phyloP scores from a whole-genome alignment of 2,329 filamentous ascomycete species.

The Pyrenochaeta sp. region DNA sequence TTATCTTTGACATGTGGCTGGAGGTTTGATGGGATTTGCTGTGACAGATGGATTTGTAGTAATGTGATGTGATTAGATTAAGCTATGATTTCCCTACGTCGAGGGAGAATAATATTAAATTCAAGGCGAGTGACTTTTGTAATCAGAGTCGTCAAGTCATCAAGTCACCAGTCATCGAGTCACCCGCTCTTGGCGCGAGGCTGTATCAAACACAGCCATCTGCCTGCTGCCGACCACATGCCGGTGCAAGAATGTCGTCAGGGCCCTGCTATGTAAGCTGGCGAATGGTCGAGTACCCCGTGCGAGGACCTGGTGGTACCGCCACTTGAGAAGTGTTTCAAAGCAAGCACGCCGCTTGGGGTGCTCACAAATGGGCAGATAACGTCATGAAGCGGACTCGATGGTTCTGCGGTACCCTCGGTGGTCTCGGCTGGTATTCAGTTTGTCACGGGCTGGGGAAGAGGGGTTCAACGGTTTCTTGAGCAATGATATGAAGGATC shows the following conservation, averaged over 20 bases:
- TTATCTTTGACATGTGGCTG: too few relatives aligned
- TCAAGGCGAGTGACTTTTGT: too few relatives aligned
- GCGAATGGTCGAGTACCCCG: neutral
- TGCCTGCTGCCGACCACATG: conserved; percentile 4
- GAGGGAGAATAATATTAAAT: too few relatives aligned
- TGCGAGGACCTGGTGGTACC: conserved; percentile 4
- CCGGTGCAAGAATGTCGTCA: neutral
- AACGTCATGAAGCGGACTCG: neutral
- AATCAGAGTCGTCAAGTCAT: too few relatives aligned
- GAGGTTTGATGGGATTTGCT: too few relatives aligned
- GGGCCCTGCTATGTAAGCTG: neutral
- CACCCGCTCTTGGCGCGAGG: conserved; percentile 8
- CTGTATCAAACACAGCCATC: neutral
- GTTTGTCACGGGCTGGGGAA: neutral
- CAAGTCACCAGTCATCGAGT: too few relatives aligned
- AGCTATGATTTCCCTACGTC: too few relatives aligned
- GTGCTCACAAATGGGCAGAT: neutral
- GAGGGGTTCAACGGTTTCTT: neutral
- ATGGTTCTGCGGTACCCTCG: too few relatives aligned
- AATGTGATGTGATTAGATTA: too few relatives aligned
- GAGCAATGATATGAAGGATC: conserved; percentile 8
- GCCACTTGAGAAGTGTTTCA: conserved; percentile 6
- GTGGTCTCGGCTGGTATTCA: neutral
- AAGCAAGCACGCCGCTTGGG: neutral
- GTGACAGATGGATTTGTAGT: too few relatives aligned